Evolutionary conservation across 202 grass and related monocot species (phyloP).

Genomic region (Brachypodium distachyon): DNA sequence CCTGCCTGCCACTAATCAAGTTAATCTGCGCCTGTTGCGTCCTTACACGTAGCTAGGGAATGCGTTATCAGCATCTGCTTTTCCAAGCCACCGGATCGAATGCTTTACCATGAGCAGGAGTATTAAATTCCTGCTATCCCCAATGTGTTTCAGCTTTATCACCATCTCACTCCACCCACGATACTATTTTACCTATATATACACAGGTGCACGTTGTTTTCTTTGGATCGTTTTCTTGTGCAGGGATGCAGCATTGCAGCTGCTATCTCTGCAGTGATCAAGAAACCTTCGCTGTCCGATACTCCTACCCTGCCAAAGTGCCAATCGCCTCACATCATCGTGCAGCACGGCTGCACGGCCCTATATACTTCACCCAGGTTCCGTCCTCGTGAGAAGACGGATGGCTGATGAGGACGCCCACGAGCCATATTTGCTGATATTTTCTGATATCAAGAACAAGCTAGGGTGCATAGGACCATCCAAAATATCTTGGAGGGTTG

Average conservation of each 20-base stretch:
- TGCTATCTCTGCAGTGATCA: background rate
- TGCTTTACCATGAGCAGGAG: background rate
- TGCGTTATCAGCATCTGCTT: conserved; percentile 5
- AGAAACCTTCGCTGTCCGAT: background rate
- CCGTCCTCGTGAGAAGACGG: background rate
- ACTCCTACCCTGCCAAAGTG: background rate
- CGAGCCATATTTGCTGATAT: background rate
- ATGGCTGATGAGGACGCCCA: background rate
- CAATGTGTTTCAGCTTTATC: background rate
- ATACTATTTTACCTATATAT: too few species aligned
- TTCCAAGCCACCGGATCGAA: background rate
- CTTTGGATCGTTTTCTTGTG: background rate
- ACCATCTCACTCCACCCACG: background rate
- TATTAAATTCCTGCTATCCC: background rate
- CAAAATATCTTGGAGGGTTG: conserved; percentile 24
- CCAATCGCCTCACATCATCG: background rate
- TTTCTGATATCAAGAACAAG: background rate
- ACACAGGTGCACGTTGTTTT: background rate
- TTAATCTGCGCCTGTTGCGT: background rate
- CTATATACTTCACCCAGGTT: background rate
- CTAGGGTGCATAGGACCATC: background rate
- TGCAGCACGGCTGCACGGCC: background rate
- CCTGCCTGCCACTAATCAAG: conserved; percentile 10
- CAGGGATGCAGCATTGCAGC: background rate
- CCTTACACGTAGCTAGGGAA: background rate